phyloP scores from a whole-genome alignment of 2,329 filamentous ascomycete species.

The Dactylella cylindrospora region DNA sequence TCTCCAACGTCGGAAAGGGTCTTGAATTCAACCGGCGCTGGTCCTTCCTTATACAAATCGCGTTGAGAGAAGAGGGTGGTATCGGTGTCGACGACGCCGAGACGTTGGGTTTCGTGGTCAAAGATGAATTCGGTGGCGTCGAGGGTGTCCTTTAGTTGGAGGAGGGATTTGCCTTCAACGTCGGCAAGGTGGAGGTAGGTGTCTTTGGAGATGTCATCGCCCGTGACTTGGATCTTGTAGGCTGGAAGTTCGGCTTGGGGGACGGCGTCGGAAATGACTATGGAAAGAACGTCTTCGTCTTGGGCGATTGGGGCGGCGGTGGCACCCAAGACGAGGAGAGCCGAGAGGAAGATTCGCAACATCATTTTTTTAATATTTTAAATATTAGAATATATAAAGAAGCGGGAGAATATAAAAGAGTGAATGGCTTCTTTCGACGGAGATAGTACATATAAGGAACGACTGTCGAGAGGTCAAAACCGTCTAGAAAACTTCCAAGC shows the following conservation, averaged over 20 bases:
- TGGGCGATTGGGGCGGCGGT: constrained; percentile 4
- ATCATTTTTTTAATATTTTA: constrained; percentile 13
- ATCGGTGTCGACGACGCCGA: constrained; percentile 4
- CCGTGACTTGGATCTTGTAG: constrained; percentile 14
- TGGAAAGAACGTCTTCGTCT: no score
- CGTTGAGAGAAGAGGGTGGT: constrained; percentile 14
- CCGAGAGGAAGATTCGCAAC: constrained; percentile 30
- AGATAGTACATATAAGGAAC: constrained; percentile 19
- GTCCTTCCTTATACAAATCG: constrained; percentile 6
- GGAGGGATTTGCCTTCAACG: constrained; percentile 8
- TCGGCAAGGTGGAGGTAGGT: constrained; percentile 11
- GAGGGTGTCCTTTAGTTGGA: constrained; percentile 49
- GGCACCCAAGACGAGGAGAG: constrained; percentile 26
- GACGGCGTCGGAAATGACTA: no score
- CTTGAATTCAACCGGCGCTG: constrained; percentile 20
- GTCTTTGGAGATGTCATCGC: constrained; percentile 3
- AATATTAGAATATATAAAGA: constrained; percentile 3
- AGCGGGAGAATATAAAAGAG: constrained; percentile 1
- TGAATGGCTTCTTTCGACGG: constrained; percentile 20
- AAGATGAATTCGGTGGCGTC: constrained; percentile 50
- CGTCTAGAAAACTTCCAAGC: constrained; percentile 18
- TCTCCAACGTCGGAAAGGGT: constrained; percentile 4
- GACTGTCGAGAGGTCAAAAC: constrained; percentile 24
- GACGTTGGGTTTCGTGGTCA: constrained; percentile 33
- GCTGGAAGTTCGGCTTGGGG: constrained; percentile 8